A percentile compares a stretch with the other conserved stretches of the same genome.
Evolutionary conservation across 495 filamentous ascomycete genomes (phyloP).

Genomic region (Endocarpon pusillum): DNA sequence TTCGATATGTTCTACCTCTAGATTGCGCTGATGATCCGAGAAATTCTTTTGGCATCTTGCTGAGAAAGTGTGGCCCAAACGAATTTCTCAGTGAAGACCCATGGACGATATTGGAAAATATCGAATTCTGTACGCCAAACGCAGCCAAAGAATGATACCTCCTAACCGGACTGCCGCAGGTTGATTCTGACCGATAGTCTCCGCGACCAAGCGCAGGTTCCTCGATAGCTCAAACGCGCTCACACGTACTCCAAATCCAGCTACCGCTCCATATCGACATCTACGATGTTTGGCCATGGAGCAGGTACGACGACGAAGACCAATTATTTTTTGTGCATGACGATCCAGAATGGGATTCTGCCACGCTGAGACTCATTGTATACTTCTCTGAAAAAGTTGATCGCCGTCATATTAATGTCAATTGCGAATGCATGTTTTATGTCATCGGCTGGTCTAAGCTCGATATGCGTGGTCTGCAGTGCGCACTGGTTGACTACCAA

Average conservation of each 20-base stretch:
- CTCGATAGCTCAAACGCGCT: slow-evolving; percentile 2
- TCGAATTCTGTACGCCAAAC: neutral
- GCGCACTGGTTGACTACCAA: slow-evolving; percentile 1
- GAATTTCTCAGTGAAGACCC: slow-evolving; percentile 1
- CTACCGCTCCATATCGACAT: neutral
- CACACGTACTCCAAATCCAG: slow-evolving; percentile 1
- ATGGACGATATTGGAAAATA: slow-evolving; percentile 1
- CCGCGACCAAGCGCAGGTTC: slow-evolving; percentile 1
- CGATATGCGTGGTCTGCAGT: neutral
- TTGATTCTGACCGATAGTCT: neutral
- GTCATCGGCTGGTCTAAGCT: slow-evolving; percentile 2
- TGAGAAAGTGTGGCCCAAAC: slow-evolving; percentile 1
- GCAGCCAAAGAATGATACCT: slow-evolving; percentile 1
- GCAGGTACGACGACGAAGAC: slow-evolving; percentile 1
- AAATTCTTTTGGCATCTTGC: slow-evolving; percentile 1
- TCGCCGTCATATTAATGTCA: neutral
- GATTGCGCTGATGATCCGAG: neutral
- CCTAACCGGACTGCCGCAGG: neutral
- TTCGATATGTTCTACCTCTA: neutral
- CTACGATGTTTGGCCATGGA: neutral
- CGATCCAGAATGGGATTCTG: slow-evolving; percentile 1
- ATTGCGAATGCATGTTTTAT: slow-evolving; percentile 2
- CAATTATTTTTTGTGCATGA: neutral
- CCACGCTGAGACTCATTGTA: neutral
- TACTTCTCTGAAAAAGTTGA: neutral